Conservation (phyloP, 768 basidiomycete genomes). For the Hypholoma fasciculare region DNA sequence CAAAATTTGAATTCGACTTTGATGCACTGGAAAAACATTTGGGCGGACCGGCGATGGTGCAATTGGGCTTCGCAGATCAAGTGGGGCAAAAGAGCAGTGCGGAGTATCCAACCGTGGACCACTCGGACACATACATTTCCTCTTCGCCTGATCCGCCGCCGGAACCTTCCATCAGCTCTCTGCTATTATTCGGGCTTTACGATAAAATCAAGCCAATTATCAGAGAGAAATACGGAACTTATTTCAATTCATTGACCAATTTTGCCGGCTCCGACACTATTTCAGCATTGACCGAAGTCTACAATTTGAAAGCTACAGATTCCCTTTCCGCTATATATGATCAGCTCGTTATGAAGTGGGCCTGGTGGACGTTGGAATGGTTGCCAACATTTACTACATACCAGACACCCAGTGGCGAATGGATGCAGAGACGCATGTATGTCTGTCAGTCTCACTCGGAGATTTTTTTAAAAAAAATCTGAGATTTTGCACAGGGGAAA, state of each 20-base stretch:
- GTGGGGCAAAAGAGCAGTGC: too few relatives aligned
- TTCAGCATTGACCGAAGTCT: background rate
- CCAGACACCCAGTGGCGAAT: constrained; percentile 20
- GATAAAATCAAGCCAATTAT: too few relatives aligned
- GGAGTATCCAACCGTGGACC: too few relatives aligned
- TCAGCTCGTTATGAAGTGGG: constrained; percentile 16
- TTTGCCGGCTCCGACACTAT: too few relatives aligned
- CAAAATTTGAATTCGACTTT: constrained; percentile 19
- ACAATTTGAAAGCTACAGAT: constrained; percentile 7
- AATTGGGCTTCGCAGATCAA: background rate
- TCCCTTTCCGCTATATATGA: constrained; percentile 19
- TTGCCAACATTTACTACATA: constrained; percentile 19
- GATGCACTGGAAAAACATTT: constrained; percentile 1
- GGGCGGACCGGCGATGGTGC: background rate
- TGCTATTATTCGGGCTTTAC: too few relatives aligned
- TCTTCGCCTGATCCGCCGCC: too few relatives aligned
- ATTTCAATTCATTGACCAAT: too few relatives aligned
- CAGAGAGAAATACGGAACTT: too few relatives aligned
- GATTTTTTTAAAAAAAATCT: background rate
- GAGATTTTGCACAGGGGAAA: constrained; percentile 19
- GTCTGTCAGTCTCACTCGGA: background rate
- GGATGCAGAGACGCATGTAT: constrained; percentile 25
- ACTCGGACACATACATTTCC: too few relatives aligned
- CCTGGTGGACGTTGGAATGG: constrained; percentile 26
- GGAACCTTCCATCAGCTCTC: too few relatives aligned